These are phyloP conservation scores for Phaeosphaeriaceae sp. DNA, from an alignment of 2,329 filamentous ascomycete genomes.

Conservation along the genomic window DNA sequence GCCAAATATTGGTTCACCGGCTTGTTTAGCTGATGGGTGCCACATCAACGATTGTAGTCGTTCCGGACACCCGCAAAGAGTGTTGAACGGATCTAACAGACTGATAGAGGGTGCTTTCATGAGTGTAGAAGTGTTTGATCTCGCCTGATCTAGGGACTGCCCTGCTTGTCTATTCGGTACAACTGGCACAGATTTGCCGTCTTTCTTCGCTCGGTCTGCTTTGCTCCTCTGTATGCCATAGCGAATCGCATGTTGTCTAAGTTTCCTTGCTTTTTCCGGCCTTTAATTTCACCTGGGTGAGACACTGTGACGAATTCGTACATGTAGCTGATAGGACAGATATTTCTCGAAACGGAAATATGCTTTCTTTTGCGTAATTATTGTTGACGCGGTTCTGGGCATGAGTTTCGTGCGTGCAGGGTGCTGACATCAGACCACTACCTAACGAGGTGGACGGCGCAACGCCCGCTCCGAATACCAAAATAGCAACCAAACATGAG, in stretches of 20 bases:
- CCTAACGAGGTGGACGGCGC: no score
- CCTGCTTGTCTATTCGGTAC: conserved; percentile 1
- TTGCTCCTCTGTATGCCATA: conserved; percentile 11
- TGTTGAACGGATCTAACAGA: conserved; percentile 21
- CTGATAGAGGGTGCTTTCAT: conserved; percentile 7
- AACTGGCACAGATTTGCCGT: conserved; percentile 14
- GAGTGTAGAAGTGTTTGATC: neutral
- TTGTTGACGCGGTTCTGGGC: no score
- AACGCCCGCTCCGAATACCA: no score
- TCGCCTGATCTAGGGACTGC: neutral
- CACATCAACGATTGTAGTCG: conserved; percentile 15
- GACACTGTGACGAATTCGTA: neutral
- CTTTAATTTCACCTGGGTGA: neutral
- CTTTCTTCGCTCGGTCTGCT: conserved; percentile 6
- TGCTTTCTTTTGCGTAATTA: no score
- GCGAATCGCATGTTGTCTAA: neutral
- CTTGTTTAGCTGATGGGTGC: conserved; percentile 16
- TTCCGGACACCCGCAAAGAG: conserved; percentile 17
- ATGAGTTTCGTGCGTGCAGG: no score
- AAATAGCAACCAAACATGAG: no score
- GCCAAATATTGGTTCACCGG: conserved; percentile 19
- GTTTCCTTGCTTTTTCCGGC: neutral
- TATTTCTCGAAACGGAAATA: no score
- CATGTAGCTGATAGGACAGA: no score
- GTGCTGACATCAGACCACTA: no score